Conservation (phyloP, 495 filamentous ascomycete species). For the Aspergillus haitiensis region DNA sequence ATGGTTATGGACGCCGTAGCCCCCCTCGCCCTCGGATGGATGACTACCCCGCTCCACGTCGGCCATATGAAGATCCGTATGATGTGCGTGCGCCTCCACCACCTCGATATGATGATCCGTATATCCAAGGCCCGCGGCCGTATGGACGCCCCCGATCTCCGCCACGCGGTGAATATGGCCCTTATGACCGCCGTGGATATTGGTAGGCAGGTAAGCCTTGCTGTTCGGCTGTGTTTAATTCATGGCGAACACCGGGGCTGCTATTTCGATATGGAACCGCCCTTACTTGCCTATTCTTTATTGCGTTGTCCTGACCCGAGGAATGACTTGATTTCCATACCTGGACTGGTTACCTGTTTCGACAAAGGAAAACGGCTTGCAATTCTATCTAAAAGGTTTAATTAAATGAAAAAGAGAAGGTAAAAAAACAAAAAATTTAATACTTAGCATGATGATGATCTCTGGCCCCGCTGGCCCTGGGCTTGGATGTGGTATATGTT, state of each 20-base stretch:
- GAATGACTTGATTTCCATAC: conserved; percentile 9
- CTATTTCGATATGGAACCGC: conserved; percentile 15
- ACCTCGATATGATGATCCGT: conserved; percentile 50
- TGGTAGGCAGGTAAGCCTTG: conserved; percentile 36
- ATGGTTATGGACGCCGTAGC: conserved; percentile 65
- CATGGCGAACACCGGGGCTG: conserved; percentile 31
- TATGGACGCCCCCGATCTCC: conserved; percentile 49
- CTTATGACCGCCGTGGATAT: conserved; percentile 49
- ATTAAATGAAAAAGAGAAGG: conserved; percentile 5
- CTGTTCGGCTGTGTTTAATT: conserved; percentile 19
- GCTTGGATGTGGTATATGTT: conserved; percentile 7
- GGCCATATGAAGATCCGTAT: conserved; percentile 55
- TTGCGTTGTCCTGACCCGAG: conserved; percentile 12
- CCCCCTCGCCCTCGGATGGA: conserved; percentile 74
- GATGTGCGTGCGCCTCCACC: conserved; percentile 45
- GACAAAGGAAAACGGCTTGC: background rate
- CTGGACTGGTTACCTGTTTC: conserved; percentile 12
- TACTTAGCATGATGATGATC: conserved; percentile 18
- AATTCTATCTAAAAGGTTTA: conserved; percentile 3
- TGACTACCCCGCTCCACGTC: conserved; percentile 64
- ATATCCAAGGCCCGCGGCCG: conserved; percentile 38
- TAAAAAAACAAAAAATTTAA: conserved; percentile 7
- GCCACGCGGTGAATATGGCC: conserved; percentile 43
- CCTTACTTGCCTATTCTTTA: conserved; percentile 8
- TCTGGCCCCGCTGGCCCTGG: conserved; percentile 11